Base-by-base conservation (phyloP, 495 filamentous ascomycete genomes). In the Tetracladium setigerum region DNA sequence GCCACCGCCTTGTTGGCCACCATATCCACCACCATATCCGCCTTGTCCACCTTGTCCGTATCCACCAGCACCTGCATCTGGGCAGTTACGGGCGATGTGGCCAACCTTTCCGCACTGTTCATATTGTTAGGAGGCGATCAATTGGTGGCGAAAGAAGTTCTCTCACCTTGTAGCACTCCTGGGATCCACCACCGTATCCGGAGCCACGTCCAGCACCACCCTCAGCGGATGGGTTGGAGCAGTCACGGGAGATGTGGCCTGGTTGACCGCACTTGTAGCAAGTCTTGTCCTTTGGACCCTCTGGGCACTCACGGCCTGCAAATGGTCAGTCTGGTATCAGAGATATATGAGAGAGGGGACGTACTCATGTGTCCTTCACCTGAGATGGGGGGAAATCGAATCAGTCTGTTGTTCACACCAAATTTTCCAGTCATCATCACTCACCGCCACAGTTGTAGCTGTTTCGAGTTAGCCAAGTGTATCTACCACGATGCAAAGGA, bases 11-110 rank as follows among this genome's bases (percentile, higher is more conserved):
- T 69, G 64, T 45, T 58, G 61, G 41, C 66, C 64, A 41, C 62
- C 61, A 49, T 62, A 62, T 36, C 66, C 67, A 40, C 66, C 64
- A 39, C 65, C 63, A 38, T 63, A 59, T 34, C 64, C 62, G 38
- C 67, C 63, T 30, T 65, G 55, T 45, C 66, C 67, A 37, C 70
- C 76, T 35, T 43, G 50, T 27, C 43, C 42, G 46, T 55, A 59
- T 32, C 52, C 52, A 13, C 38, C 38, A 5, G n/a, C 38, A 39
- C 56, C 52, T 51, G 77, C 72, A 67, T 90, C 78, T 56, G 81
- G 69, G 81, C 92, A 97, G 77, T 92, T 95, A 49, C 94, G 88
- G 38, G 92, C 92, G 65, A 97, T 97, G 77, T 97, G 92, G 47
- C 92, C 94, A 47, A 90, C 76, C 73, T 95, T 86, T 41, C 89